These are phyloP conservation scores for Clitoria ternatea DNA, from an alignment of 306 rosid genomes.

Conservation along the genomic window DNA sequence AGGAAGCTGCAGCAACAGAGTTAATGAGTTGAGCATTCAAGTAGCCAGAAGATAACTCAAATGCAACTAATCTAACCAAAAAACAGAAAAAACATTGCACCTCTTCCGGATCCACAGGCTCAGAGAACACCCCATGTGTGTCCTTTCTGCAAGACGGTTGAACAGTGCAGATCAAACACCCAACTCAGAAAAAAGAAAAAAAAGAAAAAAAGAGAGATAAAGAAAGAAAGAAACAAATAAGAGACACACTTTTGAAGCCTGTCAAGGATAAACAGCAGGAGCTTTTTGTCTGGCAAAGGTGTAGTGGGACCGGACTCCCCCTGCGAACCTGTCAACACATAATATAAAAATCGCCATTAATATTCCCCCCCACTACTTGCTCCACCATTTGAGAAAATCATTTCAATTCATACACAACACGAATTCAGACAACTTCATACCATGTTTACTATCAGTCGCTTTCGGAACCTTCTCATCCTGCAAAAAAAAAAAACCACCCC, in stretches of 20 bases:
- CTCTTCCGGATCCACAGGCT: conserved; percentile 96
- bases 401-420: conserved; percentile 26
- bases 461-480: conserved; percentile 70
- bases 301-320: conserved; percentile 95
- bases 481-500: conserved; percentile 54
- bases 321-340: conserved; percentile 81
- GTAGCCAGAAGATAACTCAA: not conserved
- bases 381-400: conserved; percentile 35
- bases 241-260: conserved; percentile 91
- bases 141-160: conserved; percentile 72
- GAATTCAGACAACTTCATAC: conserved; percentile 63
- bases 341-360: conserved; percentile 46
- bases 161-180: conserved; percentile 34
- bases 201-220: not conserved
- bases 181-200: conserved; percentile 1
- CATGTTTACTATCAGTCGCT: conserved; percentile 86
- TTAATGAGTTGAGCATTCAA: not conserved
- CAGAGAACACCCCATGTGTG: conserved; percentile 85
- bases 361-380: conserved; percentile 50
- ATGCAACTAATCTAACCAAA: not conserved
- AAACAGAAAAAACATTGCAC: conserved; percentile 33
- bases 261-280: conserved; percentile 94
- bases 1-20: conserved; percentile 63
- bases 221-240: conserved; percentile 30
- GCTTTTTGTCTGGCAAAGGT: conserved; percentile 99